Conservation (phyloP, 768 basidiomycete genomes). For the Calvatia gigantea region DNA sequence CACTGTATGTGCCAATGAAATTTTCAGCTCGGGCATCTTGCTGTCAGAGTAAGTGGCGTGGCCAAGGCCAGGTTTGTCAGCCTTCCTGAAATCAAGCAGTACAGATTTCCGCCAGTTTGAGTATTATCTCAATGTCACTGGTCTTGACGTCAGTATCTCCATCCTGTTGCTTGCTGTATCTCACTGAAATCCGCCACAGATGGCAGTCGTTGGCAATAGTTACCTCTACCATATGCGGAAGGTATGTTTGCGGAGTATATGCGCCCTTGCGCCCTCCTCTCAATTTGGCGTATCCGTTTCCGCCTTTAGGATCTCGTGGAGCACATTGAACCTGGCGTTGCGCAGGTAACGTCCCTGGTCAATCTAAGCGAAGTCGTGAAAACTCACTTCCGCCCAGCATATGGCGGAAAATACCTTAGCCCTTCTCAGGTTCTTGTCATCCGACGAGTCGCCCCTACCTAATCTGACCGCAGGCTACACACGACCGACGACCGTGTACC, state of each 20-base stretch:
- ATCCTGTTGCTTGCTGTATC: background rate
- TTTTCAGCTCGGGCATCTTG: conserved; percentile 89
- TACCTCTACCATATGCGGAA: conserved; percentile 94
- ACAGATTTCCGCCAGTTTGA: conserved; percentile 97
- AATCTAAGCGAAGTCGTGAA: background rate
- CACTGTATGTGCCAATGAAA: conserved; percentile 84
- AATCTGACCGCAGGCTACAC: conserved; percentile 47
- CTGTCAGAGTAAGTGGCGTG: conserved; percentile 70
- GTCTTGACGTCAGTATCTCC: conserved; percentile 67
- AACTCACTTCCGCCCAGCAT: conserved; percentile 42
- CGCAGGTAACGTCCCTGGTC: conserved; percentile 37
- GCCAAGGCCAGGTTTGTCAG: background rate
- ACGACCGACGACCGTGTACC: conserved; percentile 72
- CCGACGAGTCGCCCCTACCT: conserved; percentile 65
- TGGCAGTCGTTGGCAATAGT: conserved; percentile 88
- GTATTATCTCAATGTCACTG: conserved; percentile 84
- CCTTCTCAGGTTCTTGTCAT: conserved; percentile 71
- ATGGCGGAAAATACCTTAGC: conserved; percentile 89
- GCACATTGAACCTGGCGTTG: conserved; percentile 81
- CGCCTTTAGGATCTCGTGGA: conserved; percentile 65
- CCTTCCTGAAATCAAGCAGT: conserved; percentile 33
- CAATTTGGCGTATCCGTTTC: background rate
- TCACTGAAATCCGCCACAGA: conserved; percentile 41
- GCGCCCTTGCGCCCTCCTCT: background rate
- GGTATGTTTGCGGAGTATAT: conserved; percentile 29